Conservation (phyloP, 768 basidiomycete species). For the Boletus eberwhitei region DNA sequence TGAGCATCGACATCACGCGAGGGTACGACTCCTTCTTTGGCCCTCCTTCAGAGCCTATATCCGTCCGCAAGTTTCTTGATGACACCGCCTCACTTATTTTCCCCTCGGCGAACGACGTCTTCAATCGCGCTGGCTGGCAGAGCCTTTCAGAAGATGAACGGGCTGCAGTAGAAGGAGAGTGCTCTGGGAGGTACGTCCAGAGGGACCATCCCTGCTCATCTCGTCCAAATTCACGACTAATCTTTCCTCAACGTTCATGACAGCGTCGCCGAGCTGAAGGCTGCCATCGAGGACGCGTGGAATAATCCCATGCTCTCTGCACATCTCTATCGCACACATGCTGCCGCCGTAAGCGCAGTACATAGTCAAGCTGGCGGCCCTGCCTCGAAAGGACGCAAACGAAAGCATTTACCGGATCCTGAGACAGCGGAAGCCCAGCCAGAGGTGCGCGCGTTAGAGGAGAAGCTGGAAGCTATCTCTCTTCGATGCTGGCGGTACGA, state of each 20-base stretch:
- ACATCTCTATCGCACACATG: slow-evolving; percentile 53
- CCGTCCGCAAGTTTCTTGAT: slow-evolving; percentile 45
- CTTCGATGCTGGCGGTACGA: slow-evolving; percentile 65
- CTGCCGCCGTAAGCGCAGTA: slow-evolving; percentile 39
- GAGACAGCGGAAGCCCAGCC: slow-evolving; percentile 33
- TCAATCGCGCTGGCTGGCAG: slow-evolving; percentile 22
- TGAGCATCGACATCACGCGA: slow-evolving; percentile 28
- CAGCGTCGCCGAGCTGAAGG: slow-evolving; percentile 53
- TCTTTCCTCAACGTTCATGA: not conserved
- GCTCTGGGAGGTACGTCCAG: slow-evolving; percentile 35
- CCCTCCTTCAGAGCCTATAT: slow-evolving; percentile 55
- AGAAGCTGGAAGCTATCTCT: slow-evolving; percentile 46
- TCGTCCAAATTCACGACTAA: not conserved
- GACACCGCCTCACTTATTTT: slow-evolving; percentile 22
- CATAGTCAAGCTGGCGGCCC: slow-evolving; percentile 34
- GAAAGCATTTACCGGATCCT: slow-evolving; percentile 31
- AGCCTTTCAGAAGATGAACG: slow-evolving; percentile 26
- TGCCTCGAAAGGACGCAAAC: slow-evolving; percentile 28
- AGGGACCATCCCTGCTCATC: not conserved
- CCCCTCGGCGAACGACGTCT: slow-evolving; percentile 6
- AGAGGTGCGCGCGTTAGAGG: slow-evolving; percentile 49
- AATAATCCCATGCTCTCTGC: slow-evolving; percentile 55
- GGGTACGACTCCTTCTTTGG: slow-evolving; percentile 56
- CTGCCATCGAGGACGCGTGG: slow-evolving; percentile 45
- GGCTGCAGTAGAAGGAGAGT: slow-evolving; percentile 38